Base-by-base conservation (phyloP, 106 monocot genomes). In the Iris macrosiphon region DNA sequence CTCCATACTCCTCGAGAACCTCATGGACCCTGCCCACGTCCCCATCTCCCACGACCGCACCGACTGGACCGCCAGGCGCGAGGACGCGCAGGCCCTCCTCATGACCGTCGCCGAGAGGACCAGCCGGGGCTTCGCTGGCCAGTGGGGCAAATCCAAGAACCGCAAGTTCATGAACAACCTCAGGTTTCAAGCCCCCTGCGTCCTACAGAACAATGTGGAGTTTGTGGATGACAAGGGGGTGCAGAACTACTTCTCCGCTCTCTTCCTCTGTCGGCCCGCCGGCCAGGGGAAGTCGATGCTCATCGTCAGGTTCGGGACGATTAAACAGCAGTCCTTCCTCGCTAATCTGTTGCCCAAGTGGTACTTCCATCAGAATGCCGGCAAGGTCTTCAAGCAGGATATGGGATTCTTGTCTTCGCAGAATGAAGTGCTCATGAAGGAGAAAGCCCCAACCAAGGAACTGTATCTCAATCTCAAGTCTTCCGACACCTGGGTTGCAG, bases 361-460 rank as follows among this genome's bases (percentile, higher is more conserved):
- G 96, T 96, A 46, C 77, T 34, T 77, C 51, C 96, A 96, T 59
- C 96, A 96, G 76, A 96, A 96, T 23, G 76, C 79, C 0, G 61
- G 82, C 43, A 90, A 96, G 66, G 89, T 96, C 3, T 96, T 96
- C 40, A 86, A 96, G 77, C 96, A 96, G 65, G 89, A 96, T 62
- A 96, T 96, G 89, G 96, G 96, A 7, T 96, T 96, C 50, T 74
- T 96, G 8, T 96, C 96, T 1, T 96, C 96, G 3, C 96, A 96
- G 70, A 96, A 96, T 28, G 96, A 86, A 69, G 74, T 96, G 15
- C 63, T 96, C 31, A 63, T 96, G 47, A 76, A 58, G 66, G 89
- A 89, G 60, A 83, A 59, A 37, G 65, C 64, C n/a, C 89, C 96
- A 8, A 90, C 96, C 17, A 79, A 65, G 66, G 69, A 86, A 32